phyloP scores from a whole-genome alignment of 2,329 filamentous ascomycete genomes.

The Fusarium camptoceras region DNA sequence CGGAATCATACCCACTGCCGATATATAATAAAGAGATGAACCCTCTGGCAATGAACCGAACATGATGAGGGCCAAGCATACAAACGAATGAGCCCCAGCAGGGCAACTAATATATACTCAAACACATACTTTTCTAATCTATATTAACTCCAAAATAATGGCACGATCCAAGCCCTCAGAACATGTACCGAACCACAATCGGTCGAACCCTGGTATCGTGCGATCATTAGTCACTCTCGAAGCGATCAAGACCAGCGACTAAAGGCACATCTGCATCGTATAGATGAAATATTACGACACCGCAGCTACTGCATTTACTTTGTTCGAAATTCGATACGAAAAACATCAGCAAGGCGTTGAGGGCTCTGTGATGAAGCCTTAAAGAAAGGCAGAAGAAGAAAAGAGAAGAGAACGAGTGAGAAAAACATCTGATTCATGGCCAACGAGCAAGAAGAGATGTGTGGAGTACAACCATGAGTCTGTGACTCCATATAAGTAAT shows the following conservation, averaged over 20 bases:
- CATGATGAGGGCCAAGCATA: constrained; percentile 52
- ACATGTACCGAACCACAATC: not conserved
- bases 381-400: not conserved
- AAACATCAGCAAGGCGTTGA: constrained; percentile 32
- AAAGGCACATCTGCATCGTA: not conserved
- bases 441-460: not conserved
- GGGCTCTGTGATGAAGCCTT: constrained; percentile 10
- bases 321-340: constrained; percentile 23
- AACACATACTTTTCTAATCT: constrained; percentile 25
- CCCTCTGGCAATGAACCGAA: constrained; percentile 67
- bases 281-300: constrained; percentile 1
- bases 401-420: not conserved
- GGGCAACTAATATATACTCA: constrained; percentile 15
- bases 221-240: not conserved
- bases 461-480: constrained; percentile 20
- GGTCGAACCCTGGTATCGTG: not conserved
- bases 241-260: constrained; percentile 8
- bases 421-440: not conserved
- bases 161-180: not conserved
- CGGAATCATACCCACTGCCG: constrained; percentile 54
- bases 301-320: constrained; percentile 30
- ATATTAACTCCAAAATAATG: constrained; percentile 15
- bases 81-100: constrained; percentile 7
- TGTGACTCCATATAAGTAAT: constrained; percentile 16
- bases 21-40: constrained; percentile 59